Percentiles rank a stretch among this genome's conserved stretches.
phyloP scores from a whole-genome alignment of 2,329 filamentous ascomycete genomes.

The Periconia sp. region DNA sequence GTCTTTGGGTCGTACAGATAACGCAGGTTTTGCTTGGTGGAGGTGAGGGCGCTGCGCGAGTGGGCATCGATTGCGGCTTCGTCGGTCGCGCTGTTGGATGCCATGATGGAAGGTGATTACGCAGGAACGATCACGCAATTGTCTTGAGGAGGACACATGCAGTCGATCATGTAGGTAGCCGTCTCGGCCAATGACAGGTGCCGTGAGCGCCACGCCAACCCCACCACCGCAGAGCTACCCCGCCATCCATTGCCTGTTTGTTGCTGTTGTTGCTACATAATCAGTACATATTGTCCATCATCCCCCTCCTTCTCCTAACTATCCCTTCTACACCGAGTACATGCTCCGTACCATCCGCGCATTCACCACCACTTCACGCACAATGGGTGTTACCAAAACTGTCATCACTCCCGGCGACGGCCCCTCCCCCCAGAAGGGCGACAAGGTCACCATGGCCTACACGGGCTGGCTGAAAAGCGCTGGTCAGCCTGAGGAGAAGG shows the following conservation, averaged over 20 bases:
- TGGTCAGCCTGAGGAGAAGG: constrained; percentile 28
- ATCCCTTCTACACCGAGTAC: constrained; percentile 7
- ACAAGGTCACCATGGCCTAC: constrained; percentile 35
- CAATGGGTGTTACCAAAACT: constrained; percentile 34
- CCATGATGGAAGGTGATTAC: not conserved
- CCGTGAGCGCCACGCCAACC: not conserved
- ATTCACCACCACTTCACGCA: constrained; percentile 9
- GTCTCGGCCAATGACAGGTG: no score
- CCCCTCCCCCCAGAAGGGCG: constrained; percentile 29
- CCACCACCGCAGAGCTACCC: not conserved
- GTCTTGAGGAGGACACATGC: not conserved
- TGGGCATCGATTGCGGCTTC: constrained; percentile 21
- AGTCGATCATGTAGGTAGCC: no score
- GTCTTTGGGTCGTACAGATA: constrained; percentile 42
- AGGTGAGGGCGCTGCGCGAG: constrained; percentile 27
- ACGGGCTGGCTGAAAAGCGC: constrained; percentile 27
- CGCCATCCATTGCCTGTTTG: not conserved
- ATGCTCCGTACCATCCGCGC: not conserved
- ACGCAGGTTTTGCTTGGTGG: constrained; percentile 34
- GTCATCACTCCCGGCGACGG: constrained; percentile 30
- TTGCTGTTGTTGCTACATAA: not conserved
- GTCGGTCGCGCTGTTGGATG: not conserved
- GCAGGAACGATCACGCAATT: not conserved
- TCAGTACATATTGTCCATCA: no score
- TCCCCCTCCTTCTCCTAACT: not conserved